Percentiles rank a stretch among this genome's conserved stretches.
Conservation (phyloP, 768 basidiomycete species). For the Phylloporus rhodoxanthus region DNA sequence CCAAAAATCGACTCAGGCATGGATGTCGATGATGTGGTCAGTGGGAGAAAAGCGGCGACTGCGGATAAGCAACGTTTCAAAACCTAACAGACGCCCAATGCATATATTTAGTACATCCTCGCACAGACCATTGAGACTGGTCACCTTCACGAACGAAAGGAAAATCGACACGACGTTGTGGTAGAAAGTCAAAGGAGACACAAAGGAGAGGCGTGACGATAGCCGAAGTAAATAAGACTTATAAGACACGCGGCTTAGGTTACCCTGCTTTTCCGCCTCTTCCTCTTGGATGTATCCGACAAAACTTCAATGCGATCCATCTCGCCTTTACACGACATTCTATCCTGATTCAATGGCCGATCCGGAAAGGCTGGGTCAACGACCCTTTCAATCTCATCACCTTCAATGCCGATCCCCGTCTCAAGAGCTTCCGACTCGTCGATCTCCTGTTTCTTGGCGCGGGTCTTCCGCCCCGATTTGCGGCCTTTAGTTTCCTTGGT, state of each 20-base stretch:
- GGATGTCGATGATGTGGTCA: slow-evolving; percentile 5
- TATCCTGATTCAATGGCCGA: neutral
- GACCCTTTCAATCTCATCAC: neutral
- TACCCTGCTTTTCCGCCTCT: neutral
- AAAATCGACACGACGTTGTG: neutral
- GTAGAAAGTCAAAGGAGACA: neutral
- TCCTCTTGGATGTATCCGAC: neutral
- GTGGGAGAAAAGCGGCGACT: slow-evolving; percentile 10
- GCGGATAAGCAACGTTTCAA: slow-evolving; percentile 3
- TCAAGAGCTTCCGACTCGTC: neutral
- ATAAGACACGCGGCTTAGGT: neutral
- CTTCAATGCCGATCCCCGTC: neutral
- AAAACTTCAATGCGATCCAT: neutral
- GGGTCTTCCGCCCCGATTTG: slow-evolving; percentile 28
- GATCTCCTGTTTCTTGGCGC: neutral
- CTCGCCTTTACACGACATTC: neutral
- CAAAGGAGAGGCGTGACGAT: neutral
- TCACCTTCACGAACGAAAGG: slow-evolving; percentile 11
- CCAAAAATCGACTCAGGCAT: slow-evolving; percentile 30
- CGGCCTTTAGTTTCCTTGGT: slow-evolving; percentile 41
- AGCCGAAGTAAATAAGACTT: slow-evolving; percentile 3
- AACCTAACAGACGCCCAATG: slow-evolving; percentile 4
- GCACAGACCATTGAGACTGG: neutral
- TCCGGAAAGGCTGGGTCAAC: neutral
- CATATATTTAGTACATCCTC: slow-evolving; percentile 14